Percentiles rank a stretch among this genome's conserved stretches.
These are phyloP conservation scores for Canavalia ensiformis DNA, from an alignment of 306 rosid genomes.

Conservation along the genomic window DNA sequence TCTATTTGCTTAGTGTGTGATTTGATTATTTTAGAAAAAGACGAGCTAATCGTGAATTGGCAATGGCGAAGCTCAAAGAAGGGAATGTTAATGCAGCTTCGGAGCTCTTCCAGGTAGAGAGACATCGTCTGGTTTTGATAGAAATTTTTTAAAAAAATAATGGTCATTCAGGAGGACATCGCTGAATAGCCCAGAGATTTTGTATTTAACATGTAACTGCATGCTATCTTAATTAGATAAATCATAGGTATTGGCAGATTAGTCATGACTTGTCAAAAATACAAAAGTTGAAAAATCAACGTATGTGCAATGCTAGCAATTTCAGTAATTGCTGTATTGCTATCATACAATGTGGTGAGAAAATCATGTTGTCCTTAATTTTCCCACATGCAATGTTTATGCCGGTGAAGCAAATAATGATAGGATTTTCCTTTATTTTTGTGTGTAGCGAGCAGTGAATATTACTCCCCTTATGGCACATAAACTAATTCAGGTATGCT, in stretches of 20 bases:
- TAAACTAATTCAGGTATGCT: constrained; percentile 76
- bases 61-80: constrained; percentile 79
- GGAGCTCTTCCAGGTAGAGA: constrained; percentile 82
- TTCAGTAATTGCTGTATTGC: constrained; percentile 3
- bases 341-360: background rate
- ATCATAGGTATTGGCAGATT: constrained; percentile 1
- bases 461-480: constrained; percentile 82
- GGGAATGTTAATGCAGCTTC: constrained; percentile 81
- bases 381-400: constrained; percentile 21
- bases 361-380: background rate
- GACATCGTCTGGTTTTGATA: background rate
- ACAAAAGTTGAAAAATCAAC: background rate
- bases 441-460: constrained; percentile 81
- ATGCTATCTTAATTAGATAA: constrained; percentile 14
- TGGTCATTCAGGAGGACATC: constrained; percentile 9
- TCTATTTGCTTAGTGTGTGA: background rate
- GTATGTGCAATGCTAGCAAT: constrained; percentile 12
- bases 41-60: constrained; percentile 69
- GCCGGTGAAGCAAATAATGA: constrained; percentile 5
- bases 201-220: constrained; percentile 2
- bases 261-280: background rate
- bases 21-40: constrained; percentile 63
- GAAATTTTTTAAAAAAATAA: background rate
- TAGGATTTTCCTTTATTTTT: constrained; percentile 19
- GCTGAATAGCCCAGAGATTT: background rate